Evolutionary conservation across 2,329 filamentous ascomycete species (phyloP).

Genomic region (Cyphellophora europaea): DNA sequence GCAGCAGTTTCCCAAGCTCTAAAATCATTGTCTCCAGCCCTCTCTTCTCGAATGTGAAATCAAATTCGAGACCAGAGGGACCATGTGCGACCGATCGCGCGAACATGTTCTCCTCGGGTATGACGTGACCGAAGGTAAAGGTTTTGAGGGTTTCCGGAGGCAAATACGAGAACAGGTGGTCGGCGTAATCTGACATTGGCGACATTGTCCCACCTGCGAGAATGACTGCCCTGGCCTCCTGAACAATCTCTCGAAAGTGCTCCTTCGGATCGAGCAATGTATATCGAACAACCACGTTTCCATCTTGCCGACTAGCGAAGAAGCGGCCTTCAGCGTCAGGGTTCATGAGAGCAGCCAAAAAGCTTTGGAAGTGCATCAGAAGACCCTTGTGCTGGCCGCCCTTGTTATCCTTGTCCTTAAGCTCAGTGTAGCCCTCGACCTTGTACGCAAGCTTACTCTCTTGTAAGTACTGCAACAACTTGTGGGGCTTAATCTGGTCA

Average conservation of each 20-base stretch:
- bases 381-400: constrained; percentile 32
- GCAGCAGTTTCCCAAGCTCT: constrained; percentile 64
- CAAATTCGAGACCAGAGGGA: constrained; percentile 49
- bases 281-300: constrained; percentile 61
- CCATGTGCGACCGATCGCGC: constrained; percentile 59
- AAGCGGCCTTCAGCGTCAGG: constrained; percentile 59
- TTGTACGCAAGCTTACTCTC: constrained; percentile 91
- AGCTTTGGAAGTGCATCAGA: constrained; percentile 54
- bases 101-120: constrained; percentile 70
- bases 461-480: constrained; percentile 77
- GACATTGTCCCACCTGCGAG: constrained; percentile 97
- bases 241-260: constrained; percentile 80
- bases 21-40: constrained; percentile 59
- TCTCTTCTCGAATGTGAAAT: constrained; percentile 80
- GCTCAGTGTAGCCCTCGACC: constrained; percentile 71
- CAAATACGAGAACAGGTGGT: constrained; percentile 75
- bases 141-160: constrained; percentile 57
- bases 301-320: constrained; percentile 42
- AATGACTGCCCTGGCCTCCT: constrained; percentile 76
- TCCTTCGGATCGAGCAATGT: constrained; percentile 84
- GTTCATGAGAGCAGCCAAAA: constrained; percentile 78
- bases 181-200: constrained; percentile 82
- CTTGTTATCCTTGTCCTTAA: constrained; percentile 23
- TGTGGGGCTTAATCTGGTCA: constrained; percentile 91
- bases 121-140: constrained; percentile 89